Percentiles rank a stretch among this genome's conserved stretches.
Evolutionary conservation across 2,329 filamentous ascomycete genomes (phyloP).

Genomic region (Fusarium robinianum): DNA sequence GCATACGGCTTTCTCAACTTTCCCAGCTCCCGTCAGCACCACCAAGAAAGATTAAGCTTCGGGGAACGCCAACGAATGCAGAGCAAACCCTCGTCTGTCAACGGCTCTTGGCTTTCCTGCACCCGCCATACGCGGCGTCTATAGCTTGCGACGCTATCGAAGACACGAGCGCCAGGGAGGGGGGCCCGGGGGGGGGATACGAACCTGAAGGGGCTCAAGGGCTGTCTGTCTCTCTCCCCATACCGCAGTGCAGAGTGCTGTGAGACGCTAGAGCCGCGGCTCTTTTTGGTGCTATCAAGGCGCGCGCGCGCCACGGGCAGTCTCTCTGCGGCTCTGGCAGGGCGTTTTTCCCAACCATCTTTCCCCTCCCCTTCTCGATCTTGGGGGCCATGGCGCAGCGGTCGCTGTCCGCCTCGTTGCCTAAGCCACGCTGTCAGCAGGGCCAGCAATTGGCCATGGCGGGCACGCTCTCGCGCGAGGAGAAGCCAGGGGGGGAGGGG

Average conservation of each 20-base stretch:
- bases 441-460: conserved; percentile 20
- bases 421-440: conserved; percentile 30
- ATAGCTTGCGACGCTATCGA: neutral
- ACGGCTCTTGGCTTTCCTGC: neutral
- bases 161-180: neutral
- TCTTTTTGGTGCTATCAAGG: conserved; percentile 14
- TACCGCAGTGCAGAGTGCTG: too few species aligned
- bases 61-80: neutral
- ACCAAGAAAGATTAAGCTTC: neutral
- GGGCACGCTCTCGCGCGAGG: too few species aligned
- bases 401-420: conserved; percentile 37
- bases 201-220: too few species aligned
- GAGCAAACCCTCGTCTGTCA: neutral
- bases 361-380: too few species aligned
- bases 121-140: conserved; percentile 1
- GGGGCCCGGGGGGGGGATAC: too few species aligned
- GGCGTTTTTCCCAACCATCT: neutral
- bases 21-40: too few species aligned
- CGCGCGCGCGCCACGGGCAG: too few species aligned
- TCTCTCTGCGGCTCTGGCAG: too few species aligned
- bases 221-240: too few species aligned
- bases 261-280: conserved; percentile 21
- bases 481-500: conserved; percentile 6
- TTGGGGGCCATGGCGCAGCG: conserved; percentile 20
- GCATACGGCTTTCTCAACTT: too few species aligned